Evolutionary conservation across 1,284 basidiomycete genomes (phyloP), one percentile per base, ranked within the genome.

Genomic region (Violaceomyces palustris): DNA sequence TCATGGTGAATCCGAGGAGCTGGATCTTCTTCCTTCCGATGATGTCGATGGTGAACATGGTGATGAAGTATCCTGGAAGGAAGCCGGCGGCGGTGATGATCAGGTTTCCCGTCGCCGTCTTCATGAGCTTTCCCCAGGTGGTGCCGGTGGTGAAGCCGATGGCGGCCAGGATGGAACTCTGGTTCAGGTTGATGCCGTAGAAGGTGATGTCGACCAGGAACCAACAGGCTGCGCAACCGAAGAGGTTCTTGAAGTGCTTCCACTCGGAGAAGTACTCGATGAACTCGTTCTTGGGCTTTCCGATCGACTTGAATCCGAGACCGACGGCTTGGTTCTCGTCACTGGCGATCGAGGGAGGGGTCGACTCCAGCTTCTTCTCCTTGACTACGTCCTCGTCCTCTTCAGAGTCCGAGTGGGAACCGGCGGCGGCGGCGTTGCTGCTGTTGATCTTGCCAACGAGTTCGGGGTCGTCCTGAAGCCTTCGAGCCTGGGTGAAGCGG

Each of bases 151-250:
- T 72, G 72, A 78, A 80, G 40, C 79, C 84, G 58, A 85, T 82
- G 60, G 82, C 83, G 59, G 84, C 81, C 32, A 81, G 75, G 44
- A 81, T 79, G 67, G 83, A 83, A 35, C 81, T 80, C 6, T 83
- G 84, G 77, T 90, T 90, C 47, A 89, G 78, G 45, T 86, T 86
- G 75, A 89, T 79, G 50, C 87, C 87, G 71, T 86, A 73, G 77
- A 90, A 90, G 23, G 74, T 77, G 52, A 88, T 82, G 80, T 88
- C 86, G 33, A 76, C 67, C 6, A 64, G 63, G 56, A 68, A 75
- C 73, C 66, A 68, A 41, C 38, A 45, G 38, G 50, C 47, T 10
- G 61, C 54, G 35, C 52, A 58, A 15, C 71, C 70, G 33, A 63
- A 47, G 47, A 69, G 65, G 37, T 51, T 45, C 42, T 61, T 53